Base-by-base conservation (phyloP, 129 eudicot species). In the Sambucus nigra region DNA sequence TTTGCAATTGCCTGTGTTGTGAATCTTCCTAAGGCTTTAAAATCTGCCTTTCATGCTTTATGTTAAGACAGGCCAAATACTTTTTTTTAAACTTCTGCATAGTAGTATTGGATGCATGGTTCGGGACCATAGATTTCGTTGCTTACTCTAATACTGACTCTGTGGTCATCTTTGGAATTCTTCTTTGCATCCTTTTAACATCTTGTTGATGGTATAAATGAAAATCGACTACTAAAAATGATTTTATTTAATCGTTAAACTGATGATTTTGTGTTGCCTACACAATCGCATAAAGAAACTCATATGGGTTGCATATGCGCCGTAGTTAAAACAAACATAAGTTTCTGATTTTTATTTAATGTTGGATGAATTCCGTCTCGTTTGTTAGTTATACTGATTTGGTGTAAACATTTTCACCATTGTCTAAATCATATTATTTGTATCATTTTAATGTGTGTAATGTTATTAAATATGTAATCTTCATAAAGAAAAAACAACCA, bases 331-430 rank as follows among this genome's bases (percentile, higher is more conserved):
- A 70, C 63, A 47, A 51, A 60, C 69, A 41, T 65, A 28, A 28
- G 57, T 53, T 25, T 39, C 42, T 55, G 59, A 32, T 54, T 73
- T 64, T n/a, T 7, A 47, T 71, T 23, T 51, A 11, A 23, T 57
- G 28, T 71, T 56, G 61, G 76, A 76, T 72, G 77, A 73, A 68
- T 69, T 69, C 74, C 47, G 57, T 64, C 20, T 64, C 41, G 31
- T 59, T 59, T 41, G 61, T 57, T 17, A 42, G 21, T 67, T 52
- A 61, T 61, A 23, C 44, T 26, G 59, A 15, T 2, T 35, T 12
- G 49, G 57, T 71, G 64, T 52, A 46, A 57, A 68, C 27, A 16
- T 64, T 59, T 66, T 51, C 24, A 33, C 14, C 19, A 31, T 26
- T 49, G 54, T 24, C 17, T 25, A 50, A 38, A 18, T 35, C 41